Base-by-base conservation (phyloP, 768 basidiomycete genomes). In the Rhodotorula diobovata region DNA sequence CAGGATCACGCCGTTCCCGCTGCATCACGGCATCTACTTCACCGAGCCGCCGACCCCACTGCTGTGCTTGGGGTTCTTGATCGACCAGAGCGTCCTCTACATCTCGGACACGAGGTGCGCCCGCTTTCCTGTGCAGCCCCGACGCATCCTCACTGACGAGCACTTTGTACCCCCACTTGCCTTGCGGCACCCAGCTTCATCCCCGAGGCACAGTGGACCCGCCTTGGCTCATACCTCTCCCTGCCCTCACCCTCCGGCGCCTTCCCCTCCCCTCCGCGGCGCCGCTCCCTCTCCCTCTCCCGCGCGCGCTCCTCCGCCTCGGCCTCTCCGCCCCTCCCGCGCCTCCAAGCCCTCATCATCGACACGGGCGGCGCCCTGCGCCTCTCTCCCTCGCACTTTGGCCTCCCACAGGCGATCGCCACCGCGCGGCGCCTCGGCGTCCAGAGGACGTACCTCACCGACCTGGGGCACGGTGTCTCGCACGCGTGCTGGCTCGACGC, bases 81-180 rank as follows among this genome's bases (percentile, higher is more conserved):
- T 82, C 53, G 85, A 88, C 74, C 82, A 88, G 48, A 81, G 84
- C 43, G 80, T 93, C 43, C 82, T 87, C 18, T 94, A 94, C 81
- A 84, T 94, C 54, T 63, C 61, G 20, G 70, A 71, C n/a, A 48
- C 62, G 37, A 71, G 61, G 70, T 66, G 39, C 35, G 70, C 32
- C 28, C 41, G 8, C 1, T 25, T 3, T 41, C n/a, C n/a, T n/a
- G n/a, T n/a, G n/a, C n/a, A n/a, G n/a, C n/a, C n/a, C n/a, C n/a
- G n/a, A n/a, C n/a, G n/a, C n/a, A n/a, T n/a, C n/a, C n/a, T n/a
- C n/a, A n/a, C n/a, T n/a, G n/a, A n/a, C n/a, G n/a, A n/a, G n/a
- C n/a, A n/a, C n/a, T n/a, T n/a, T n/a, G n/a, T n/a, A n/a, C n/a
- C n/a, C n/a, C n/a, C n/a, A n/a, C n/a, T n/a, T n/a, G n/a, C n/a